A percentile compares a stretch with the other conserved stretches of the same genome.
phyloP scores from a whole-genome alignment of 176 grass and related monocot genomes.

The Melocanna baccifera region DNA sequence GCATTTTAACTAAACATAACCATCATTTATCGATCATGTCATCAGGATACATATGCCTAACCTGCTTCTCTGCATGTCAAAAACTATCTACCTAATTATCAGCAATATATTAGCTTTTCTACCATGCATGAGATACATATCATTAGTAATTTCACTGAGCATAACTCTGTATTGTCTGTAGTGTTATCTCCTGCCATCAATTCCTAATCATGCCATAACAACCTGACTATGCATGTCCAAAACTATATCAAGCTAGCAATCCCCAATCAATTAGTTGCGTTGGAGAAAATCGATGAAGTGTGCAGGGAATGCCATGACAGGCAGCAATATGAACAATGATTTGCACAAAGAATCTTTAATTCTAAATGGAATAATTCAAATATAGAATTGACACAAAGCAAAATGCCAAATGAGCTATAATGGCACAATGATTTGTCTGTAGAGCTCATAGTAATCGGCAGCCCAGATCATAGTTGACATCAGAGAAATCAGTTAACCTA shows the following conservation, averaged over 20 bases:
- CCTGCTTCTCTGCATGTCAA: background rate
- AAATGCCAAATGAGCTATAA: background rate
- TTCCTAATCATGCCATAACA: background rate
- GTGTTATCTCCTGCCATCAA: background rate
- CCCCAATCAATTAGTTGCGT: background rate
- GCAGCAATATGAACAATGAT: background rate
- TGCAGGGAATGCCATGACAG: background rate
- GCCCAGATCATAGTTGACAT: background rate
- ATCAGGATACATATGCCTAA: background rate
- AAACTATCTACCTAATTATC: background rate
- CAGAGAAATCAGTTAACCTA: background rate
- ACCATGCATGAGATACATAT: background rate
- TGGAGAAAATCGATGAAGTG: background rate
- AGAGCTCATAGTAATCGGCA: constrained; percentile 8
- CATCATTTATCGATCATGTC: too few species aligned
- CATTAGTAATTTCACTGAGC: background rate
- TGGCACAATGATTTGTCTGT: background rate
- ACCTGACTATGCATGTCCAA: background rate
- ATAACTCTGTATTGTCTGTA: background rate
- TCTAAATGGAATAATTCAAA: background rate
- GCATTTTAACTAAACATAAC: background rate
- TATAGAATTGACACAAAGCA: background rate
- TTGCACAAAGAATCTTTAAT: background rate
- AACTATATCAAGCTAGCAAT: background rate
- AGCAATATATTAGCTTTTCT: background rate